A percentile compares a stretch with the other conserved stretches of the same genome.
These are phyloP conservation scores for Globisporangium carolinianum DNA, from an alignment of 352 stramenopile species.

Conservation along the genomic window DNA sequence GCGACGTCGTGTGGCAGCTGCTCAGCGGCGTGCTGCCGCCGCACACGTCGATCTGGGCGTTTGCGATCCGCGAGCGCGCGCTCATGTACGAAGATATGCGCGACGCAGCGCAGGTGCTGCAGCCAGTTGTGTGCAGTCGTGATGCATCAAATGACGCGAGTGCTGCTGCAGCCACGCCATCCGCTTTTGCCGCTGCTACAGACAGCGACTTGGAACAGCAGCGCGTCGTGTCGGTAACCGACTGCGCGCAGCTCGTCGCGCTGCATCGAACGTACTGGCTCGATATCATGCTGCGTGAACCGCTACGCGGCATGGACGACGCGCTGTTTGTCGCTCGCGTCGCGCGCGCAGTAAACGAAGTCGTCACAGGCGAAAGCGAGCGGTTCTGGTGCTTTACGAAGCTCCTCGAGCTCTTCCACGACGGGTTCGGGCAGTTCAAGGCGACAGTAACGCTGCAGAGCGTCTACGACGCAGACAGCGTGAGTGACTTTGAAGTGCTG, in stretches of 20 bases:
- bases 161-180: neutral
- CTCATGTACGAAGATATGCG: constrained; percentile 66
- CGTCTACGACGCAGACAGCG: constrained; percentile 29
- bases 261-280: constrained; percentile 41
- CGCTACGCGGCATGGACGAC: constrained; percentile 35
- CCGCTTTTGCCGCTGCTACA: constrained; percentile 1
- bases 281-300: constrained; percentile 21
- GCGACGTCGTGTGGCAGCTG: constrained; percentile 52
- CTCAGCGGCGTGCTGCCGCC: constrained; percentile 45
- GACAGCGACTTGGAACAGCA: constrained; percentile 1
- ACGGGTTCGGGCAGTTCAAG: constrained; percentile 41
- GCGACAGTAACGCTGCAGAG: constrained; percentile 24
- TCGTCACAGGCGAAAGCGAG: constrained; percentile 29
- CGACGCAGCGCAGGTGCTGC: constrained; percentile 38
- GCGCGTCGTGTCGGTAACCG: neutral
- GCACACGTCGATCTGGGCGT: constrained; percentile 55
- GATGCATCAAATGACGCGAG: neutral
- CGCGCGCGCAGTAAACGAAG: constrained; percentile 30
- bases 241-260: constrained; percentile 18
- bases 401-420: constrained; percentile 50
- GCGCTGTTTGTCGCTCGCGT: constrained; percentile 25
- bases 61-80: constrained; percentile 38
- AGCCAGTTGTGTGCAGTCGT: constrained; percentile 2
- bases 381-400: constrained; percentile 72
- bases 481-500: constrained; percentile 47